phyloP scores from a whole-genome alignment of 805 yeast species.

The Kurtzmaniella fragi region DNA sequence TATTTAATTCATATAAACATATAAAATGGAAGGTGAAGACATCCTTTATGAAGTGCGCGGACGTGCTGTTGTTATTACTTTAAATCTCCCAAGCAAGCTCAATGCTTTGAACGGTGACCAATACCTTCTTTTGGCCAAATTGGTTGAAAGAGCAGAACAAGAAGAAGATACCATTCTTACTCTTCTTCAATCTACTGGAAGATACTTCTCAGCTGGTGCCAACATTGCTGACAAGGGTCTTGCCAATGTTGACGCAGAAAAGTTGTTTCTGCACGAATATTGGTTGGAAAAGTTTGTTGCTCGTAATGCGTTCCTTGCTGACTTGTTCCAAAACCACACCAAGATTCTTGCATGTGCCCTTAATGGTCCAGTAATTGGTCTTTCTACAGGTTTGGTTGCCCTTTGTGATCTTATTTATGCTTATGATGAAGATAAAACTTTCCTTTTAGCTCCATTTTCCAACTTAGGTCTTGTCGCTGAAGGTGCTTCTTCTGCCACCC shows the following conservation, averaged over 20 bases:
- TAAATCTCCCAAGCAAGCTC: conserved; percentile 54
- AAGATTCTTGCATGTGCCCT: conserved; percentile 69
- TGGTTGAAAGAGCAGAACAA: conserved; percentile 56
- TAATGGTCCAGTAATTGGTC: conserved; percentile 86
- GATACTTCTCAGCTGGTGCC: conserved; percentile 83
- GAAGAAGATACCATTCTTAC: conserved; percentile 62
- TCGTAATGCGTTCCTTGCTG: conserved; percentile 65
- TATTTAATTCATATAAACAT: not conserved
- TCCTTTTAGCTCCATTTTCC: conserved; percentile 69
- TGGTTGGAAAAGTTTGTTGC: conserved; percentile 62
- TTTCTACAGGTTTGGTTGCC: conserved; percentile 68
- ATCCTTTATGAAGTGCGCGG: conserved; percentile 40
- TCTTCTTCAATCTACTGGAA: conserved; percentile 63
- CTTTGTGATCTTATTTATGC: conserved; percentile 74
- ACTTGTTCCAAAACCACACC: conserved; percentile 61
- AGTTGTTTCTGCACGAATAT: conserved; percentile 31
- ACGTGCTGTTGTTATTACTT: conserved; percentile 55
- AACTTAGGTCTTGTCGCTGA: conserved; percentile 80
- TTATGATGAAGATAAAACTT: conserved; percentile 51
- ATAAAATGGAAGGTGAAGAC: conserved; percentile 16
- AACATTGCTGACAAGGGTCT: conserved; percentile 46
- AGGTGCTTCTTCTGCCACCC: conserved; percentile 68
- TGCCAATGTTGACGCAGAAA: conserved; percentile 21
- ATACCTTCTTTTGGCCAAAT: conserved; percentile 54
- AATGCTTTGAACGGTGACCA: conserved; percentile 68